A percentile compares a stretch with the other conserved stretches of the same genome.
phyloP scores from a whole-genome alignment of 441 rosid genomes.

The Flueggea neowawraea region DNA sequence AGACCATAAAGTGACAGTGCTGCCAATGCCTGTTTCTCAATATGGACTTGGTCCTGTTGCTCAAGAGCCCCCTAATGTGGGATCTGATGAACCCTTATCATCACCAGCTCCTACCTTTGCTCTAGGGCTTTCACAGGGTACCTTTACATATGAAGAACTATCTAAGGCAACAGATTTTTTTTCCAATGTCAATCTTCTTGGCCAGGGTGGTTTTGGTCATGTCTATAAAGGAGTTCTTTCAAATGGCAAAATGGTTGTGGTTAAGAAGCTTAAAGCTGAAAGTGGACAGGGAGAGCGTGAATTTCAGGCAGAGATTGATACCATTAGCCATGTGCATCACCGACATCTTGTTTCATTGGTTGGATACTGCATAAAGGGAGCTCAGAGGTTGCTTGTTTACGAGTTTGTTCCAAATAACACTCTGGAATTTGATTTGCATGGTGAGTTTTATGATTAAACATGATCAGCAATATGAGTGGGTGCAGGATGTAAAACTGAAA shows the following conservation, averaged over 20 bases:
- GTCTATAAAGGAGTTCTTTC: slow-evolving; percentile 5
- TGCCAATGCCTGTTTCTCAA: background rate
- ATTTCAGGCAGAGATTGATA: slow-evolving; percentile 1
- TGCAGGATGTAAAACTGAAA: background rate
- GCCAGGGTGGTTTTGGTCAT: slow-evolving; percentile 10
- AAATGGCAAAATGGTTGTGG: background rate
- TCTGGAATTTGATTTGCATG: slow-evolving; percentile 7
- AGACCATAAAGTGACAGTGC: background rate
- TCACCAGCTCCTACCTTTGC: background rate
- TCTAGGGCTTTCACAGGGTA: background rate
- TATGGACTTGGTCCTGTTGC: background rate
- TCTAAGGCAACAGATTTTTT: background rate
- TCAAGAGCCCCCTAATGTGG: background rate
- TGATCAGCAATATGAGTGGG: background rate
- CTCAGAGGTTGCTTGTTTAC: slow-evolving; percentile 7
- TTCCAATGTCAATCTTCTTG: background rate
- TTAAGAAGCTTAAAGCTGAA: slow-evolving; percentile 8
- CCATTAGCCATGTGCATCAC: slow-evolving; percentile 7
- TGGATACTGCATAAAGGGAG: slow-evolving; percentile 3
- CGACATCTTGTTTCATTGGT: slow-evolving; percentile 9
- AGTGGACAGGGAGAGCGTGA: slow-evolving; percentile 2
- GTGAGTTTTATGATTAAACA: background rate
- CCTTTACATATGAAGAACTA: slow-evolving; percentile 6
- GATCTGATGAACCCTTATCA: background rate
- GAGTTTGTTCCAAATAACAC: slow-evolving; percentile 7